A percentile compares a stretch with the other conserved stretches of the same genome.
Evolutionary conservation across 1,284 basidiomycete species (phyloP).

Genomic region (Pascua guehoae): DNA sequence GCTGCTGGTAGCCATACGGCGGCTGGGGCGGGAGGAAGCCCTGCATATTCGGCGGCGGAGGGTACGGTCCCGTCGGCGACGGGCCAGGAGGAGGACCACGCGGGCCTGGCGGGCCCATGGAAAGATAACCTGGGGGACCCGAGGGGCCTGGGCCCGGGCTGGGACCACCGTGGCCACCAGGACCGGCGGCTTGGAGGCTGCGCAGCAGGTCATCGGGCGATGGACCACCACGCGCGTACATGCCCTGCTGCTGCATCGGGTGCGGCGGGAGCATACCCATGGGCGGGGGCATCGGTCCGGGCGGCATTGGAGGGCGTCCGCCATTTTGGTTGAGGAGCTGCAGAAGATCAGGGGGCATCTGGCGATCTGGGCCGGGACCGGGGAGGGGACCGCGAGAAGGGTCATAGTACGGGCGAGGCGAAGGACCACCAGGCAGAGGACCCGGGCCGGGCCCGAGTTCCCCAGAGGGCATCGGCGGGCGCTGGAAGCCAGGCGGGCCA

Average conservation of each 20-base stretch:
- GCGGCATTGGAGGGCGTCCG: slow-evolving; percentile 1
- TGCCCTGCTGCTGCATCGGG: slow-evolving; percentile 10
- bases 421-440: neutral
- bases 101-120: slow-evolving; percentile 6
- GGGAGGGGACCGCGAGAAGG: slow-evolving; percentile 8
- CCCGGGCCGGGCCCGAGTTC: neutral
- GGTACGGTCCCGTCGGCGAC: neutral
- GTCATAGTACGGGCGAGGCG: slow-evolving; percentile 3
- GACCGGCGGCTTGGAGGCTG: slow-evolving; percentile 12
- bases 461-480: slow-evolving; percentile 2
- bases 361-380: neutral
- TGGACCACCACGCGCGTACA: slow-evolving; percentile 11
- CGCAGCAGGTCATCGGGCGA: slow-evolving; percentile 22
- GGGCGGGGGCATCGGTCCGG: slow-evolving; percentile 10
- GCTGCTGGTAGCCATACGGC: slow-evolving; percentile 2
- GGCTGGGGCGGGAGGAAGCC: slow-evolving; percentile 20
- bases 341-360: slow-evolving; percentile 16
- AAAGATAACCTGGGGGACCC: slow-evolving; percentile 9
- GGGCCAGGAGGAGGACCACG: neutral
- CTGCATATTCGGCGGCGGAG: slow-evolving; percentile 14
- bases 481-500: slow-evolving; percentile 1
- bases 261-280: slow-evolving; percentile 23
- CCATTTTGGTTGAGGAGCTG: slow-evolving; percentile 27
- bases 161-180: slow-evolving; percentile 1
- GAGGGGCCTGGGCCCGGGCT: slow-evolving; percentile 1